Evolutionary conservation across 345 rosid species (phyloP), one percentile per base, ranked within the genome.

Genomic region (Aethionema arabicum): DNA sequence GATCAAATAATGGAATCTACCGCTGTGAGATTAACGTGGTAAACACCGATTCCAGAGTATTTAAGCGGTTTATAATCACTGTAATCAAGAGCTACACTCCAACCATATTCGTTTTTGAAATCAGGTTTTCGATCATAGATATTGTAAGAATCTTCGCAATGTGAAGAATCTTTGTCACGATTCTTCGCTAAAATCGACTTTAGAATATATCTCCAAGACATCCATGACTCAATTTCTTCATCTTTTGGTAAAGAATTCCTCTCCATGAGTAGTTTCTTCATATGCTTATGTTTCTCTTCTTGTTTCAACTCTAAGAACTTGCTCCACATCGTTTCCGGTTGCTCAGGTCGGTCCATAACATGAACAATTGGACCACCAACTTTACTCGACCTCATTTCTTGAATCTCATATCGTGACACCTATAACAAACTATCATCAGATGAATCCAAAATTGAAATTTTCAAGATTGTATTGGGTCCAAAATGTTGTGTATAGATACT

Each of bases 1-100:
- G 0, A 32, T 5, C 29, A 30, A 8, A 56, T 11, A 14, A 2
- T 8, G 54, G 54, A 47, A 33, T 47, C 71, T 84, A 88, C 92
- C 82, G 92, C 97, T 0, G 95, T 84, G 57, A 93, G 91, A 69
- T 85, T 82, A 39, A 90, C 99, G 0, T 79, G 83, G 49, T 67
- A 87, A 43, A 90, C 81, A 4, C 97, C 84, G 0, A 84, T 78
- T 55, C 87, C 96, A 0, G 92, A 80, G 70, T 84, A 52, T 40
- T 60, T 76, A 37, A 93, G 90, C 50, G 95, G 90, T 9, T 51
- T 37, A 27, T 84, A 84, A 37, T 79, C 83, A 0, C 79, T 61
- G 11, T 49, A 78, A 10, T 87, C 88, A 7, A 93, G 70, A 27
- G 95, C 96, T 30, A 70, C 71, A 66, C 90, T 93, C 85, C 86